Base-by-base conservation (phyloP, 148 eudicot genomes). In the Euryodendron excelsum region DNA sequence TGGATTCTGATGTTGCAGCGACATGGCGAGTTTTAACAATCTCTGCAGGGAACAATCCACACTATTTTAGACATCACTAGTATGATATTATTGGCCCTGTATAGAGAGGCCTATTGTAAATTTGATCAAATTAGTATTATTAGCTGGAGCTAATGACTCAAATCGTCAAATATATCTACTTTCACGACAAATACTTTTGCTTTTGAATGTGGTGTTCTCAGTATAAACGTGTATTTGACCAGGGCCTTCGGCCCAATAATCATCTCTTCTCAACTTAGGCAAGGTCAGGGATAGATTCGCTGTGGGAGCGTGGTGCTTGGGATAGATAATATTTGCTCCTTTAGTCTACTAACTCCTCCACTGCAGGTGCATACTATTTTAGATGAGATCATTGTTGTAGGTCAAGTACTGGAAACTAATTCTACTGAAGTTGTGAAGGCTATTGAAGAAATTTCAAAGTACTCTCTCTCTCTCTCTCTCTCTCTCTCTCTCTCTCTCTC, bases 381-480 rank as follows among this genome's bases (percentile, higher is more conserved):
- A 68, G 99, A 95, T 77, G 99, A 95, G 82, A 91, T 93, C 21
- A 82, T 93, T 59, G 83, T 91, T 80, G 99, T 94, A 81, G 99
- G 99, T 83, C 97, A 93, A 77, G 99, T 95, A 50, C 82, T 95
- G 23, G 99, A 95, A 83, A 95, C 97, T n/a, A 90, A 77, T 82
- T 93, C 97, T 23, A 62, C 86, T 11, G 96, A 95, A 85, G 89
- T 93, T 72, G 86, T 95, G 65, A 86, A 82, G 83, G 91, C 91
- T 44, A 91, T 89, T 58, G 94, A 90, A 74, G 99, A 93, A 85
- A 87, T 93, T 66, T 85, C 92, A 27, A 90, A 75, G 99, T 91
- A 20, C 48, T 74, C 86, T 41, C 75, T 63, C 2, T n/a, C 65
- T 58, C 41, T 27, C 44, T 52, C 30, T 33, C 39, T 69, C 45